Evolutionary conservation across 2,329 filamentous ascomycete genomes (phyloP), one percentile per base, ranked within the genome.

Genomic region (Epichloe hybrida): DNA sequence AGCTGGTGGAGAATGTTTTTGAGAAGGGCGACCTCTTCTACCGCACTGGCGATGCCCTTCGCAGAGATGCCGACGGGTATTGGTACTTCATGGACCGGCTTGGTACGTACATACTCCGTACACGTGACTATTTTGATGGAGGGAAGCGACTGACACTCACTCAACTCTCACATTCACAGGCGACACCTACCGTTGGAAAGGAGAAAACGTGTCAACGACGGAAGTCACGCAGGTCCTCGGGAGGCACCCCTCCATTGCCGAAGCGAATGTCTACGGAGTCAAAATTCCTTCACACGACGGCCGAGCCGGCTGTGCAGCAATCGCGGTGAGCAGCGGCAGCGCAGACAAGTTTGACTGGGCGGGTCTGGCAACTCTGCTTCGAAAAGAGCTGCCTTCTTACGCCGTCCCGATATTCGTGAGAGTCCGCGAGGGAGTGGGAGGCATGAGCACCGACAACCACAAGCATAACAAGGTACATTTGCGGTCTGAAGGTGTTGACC

Each of bases 121-220:
- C 6, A 3, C 35, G 3, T 42, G 12, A 37, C 15, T 2, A 12
- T 9, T 6, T 5, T 9, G 35, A 5, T 46, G 27, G 8, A 31
- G 23, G 11, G 7, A 17, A n/a, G 5, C 27, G 31, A 60, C 35
- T 21, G 43, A 23, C 38, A 42, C 5, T 9, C 38, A 42, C 5
- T 9, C 27, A 3, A 31, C 27, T 1, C 27, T 31, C 27, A 9
- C 27, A 9, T 31, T 9, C 27, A 31, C 39, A 46, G 37, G 38
- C 17, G 84, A 88, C 62, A 88, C 84, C 0, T 88, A 83, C 65
- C 74, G 84, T 35, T 87, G 84, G 84, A 87, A 86, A 64, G 77
- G 77, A 49, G 80, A 84, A 64, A 84, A 84, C 56, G 79, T 84
- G 40, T 80, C 76, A 11, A 84, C 80, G 40, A 69, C 80, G 11